These are phyloP conservation scores for Dissophora ornata DNA, from an alignment of 192 early-diverging fungal species.

Conservation along the genomic window DNA sequence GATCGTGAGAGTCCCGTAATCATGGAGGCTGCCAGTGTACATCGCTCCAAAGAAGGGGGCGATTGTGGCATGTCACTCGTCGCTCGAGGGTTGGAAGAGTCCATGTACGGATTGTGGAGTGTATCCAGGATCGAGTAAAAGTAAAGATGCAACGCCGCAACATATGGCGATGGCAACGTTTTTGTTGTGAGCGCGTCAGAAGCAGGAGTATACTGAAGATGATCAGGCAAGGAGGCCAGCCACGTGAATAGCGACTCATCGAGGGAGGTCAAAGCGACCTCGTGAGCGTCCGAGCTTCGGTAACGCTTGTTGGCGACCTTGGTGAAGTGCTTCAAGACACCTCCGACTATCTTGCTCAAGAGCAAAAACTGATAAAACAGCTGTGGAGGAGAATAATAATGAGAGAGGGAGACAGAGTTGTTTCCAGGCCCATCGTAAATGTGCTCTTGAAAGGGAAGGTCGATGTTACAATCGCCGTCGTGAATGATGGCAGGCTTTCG, in stretches of 20 bases:
- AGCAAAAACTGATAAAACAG: conserved; percentile 45
- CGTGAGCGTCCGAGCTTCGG: conserved; percentile 42
- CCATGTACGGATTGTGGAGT: conserved; percentile 65
- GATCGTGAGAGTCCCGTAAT: conserved; percentile 47
- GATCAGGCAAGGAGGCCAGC: conserved; percentile 57
- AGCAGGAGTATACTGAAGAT: conserved; percentile 62
- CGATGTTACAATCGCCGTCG: conserved; percentile 50
- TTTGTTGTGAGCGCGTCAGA: conserved; percentile 41
- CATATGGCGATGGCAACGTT: conserved; percentile 41
- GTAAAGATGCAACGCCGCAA: conserved; percentile 57
- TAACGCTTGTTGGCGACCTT: conserved; percentile 47
- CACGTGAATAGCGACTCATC: conserved; percentile 59
- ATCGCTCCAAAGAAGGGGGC: conserved; percentile 39
- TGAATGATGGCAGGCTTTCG: conserved; percentile 53
- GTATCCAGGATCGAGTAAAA: conserved; percentile 67
- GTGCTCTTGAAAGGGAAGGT: conserved; percentile 51
- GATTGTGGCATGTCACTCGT: conserved; percentile 51
- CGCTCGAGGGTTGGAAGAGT: conserved; percentile 53
- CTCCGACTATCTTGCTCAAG: conserved; percentile 48
- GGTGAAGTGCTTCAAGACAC: conserved; percentile 51
- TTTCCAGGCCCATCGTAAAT: conserved; percentile 53
- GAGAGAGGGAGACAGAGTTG: conserved; percentile 44
- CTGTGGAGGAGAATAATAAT: conserved; percentile 51
- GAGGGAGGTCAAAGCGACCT: conserved; percentile 45
- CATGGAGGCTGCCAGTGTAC: conserved; percentile 49